A percentile compares a stretch with the other conserved stretches of the same genome.
Conservation (phyloP, 225 moss, liverwort and hornwort genomes). For the Neckera pumila region DNA sequence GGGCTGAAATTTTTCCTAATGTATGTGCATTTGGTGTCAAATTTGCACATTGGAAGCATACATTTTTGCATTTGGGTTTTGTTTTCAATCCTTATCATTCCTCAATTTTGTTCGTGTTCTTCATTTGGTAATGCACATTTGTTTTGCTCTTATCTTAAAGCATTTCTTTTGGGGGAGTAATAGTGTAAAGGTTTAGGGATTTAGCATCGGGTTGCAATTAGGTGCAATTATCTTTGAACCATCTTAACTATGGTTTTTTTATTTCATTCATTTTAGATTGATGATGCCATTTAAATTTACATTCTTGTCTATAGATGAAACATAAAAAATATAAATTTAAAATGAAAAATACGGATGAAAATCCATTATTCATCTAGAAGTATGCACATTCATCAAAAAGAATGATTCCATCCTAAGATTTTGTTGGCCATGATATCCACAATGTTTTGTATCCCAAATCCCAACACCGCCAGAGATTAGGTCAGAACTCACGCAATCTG, state of each 20-base stretch:
- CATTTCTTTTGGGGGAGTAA: no score
- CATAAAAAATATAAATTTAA: no score
- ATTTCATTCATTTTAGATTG: neutral
- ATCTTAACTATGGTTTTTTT: neutral
- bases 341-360: no score
- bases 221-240: neutral
- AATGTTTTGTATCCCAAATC: neutral
- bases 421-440: neutral
- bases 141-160: no score
- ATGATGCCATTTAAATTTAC: neutral
- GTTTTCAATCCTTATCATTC: no score
- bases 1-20: no score
- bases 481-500: neutral
- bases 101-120: no score
- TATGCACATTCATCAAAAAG: neutral
- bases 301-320: neutral
- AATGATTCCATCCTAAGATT: neutral
- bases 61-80: no score
- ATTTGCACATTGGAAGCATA: no score
- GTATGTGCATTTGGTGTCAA: no score
- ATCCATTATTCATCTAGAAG: neutral
- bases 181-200: no score
- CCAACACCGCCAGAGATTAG: neutral
- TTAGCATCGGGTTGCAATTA: neutral
- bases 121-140: no score